These are phyloP conservation scores for Sporothrix brasiliensis DNA, from an alignment of 2,329 filamentous ascomycete species.

Conservation along the genomic window DNA sequence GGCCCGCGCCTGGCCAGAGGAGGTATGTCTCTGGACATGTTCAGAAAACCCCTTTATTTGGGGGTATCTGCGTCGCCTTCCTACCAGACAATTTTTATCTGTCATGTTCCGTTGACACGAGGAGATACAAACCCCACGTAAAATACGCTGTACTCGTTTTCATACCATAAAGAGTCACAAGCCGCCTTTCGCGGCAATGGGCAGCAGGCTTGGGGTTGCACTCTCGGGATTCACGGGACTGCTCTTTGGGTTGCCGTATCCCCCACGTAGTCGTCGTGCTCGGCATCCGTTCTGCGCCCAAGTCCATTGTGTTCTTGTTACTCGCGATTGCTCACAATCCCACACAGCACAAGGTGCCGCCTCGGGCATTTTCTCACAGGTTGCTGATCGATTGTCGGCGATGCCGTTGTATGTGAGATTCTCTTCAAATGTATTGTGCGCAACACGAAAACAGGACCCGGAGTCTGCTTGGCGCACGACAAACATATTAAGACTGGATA, in stretches of 20 bases:
- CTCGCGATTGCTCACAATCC: background rate
- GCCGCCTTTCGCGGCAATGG: background rate
- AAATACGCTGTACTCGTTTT: background rate
- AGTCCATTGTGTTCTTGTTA: background rate
- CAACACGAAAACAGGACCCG: background rate
- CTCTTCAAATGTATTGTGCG: background rate
- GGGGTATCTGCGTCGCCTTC: background rate
- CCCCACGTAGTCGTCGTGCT: slow-evolving; percentile 9
- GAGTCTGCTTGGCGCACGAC: no score
- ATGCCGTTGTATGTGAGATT: background rate
- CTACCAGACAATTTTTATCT: no score
- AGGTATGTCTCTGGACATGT: no score
- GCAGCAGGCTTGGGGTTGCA: background rate
- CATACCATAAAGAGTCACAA: background rate
- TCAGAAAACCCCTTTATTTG: no score
- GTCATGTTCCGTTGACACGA: no score
- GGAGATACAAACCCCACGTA: background rate
- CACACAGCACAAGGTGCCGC: no score
- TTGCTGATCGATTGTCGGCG: background rate
- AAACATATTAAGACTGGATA: no score
- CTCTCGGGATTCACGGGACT: background rate
- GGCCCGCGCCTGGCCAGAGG: no score
- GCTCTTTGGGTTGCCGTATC: background rate
- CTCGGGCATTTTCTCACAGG: background rate
- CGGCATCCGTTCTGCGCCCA: no score